phyloP scores from a whole-genome alignment of 2,329 filamentous ascomycete species.

The Colletotrichum caudatum region DNA sequence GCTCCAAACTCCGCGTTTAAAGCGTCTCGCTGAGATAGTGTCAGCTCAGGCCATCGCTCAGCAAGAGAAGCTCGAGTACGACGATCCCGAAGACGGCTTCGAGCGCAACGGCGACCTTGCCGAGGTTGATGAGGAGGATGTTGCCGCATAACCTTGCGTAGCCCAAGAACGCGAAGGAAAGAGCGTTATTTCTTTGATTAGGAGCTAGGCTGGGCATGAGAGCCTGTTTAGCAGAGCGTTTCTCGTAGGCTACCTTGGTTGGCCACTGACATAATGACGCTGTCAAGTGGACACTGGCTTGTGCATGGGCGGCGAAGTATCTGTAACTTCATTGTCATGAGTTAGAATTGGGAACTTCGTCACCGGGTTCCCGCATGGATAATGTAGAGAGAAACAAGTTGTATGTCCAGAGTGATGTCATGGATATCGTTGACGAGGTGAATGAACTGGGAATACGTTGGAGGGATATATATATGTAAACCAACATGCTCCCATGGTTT shows the following conservation, averaged over 20 bases:
- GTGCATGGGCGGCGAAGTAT: constrained; percentile 11
- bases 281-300: constrained; percentile 15
- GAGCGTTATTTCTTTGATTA: constrained; percentile 8
- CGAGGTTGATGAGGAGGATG: constrained; percentile 63
- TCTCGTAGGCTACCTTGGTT: not conserved
- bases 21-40: constrained; percentile 97
- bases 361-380: constrained; percentile 32
- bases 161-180: not conserved
- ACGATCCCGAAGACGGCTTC: constrained; percentile 56
- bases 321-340: constrained; percentile 13
- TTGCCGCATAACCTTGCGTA: constrained; percentile 20
- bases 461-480: not conserved
- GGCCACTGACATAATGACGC: constrained; percentile 29
- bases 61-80: constrained; percentile 83
- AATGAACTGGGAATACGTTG: not conserved
- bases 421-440: constrained; percentile 35
- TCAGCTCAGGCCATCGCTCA: constrained; percentile 96
- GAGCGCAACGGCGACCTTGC: constrained; percentile 64
- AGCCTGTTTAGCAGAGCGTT: constrained; percentile 12
- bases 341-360: constrained; percentile 22
- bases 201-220: not conserved
- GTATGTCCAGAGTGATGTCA: constrained; percentile 19
- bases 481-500: not conserved
- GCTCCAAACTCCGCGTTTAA: constrained; percentile 95
- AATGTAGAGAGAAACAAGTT: constrained; percentile 39